Evolutionary conservation across 140 eudicot genomes (phyloP).

Genomic region (Bidens hawaiensis): DNA sequence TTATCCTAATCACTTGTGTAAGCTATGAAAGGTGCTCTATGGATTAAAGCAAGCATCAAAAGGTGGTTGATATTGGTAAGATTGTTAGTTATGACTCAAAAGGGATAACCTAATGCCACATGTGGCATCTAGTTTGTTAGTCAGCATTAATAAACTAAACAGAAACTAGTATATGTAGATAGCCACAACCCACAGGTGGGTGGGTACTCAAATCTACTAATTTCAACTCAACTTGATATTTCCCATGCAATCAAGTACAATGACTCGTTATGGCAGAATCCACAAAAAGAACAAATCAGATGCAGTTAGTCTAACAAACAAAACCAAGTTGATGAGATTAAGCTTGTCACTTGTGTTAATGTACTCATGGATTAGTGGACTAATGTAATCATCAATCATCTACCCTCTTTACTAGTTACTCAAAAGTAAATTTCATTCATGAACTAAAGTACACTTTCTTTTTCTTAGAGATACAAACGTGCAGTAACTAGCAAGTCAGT

Average conservation of each 20-base stretch:
- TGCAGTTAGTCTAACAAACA: not conserved
- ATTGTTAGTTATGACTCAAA: not conserved
- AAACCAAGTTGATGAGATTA: no score
- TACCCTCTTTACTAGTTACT: conserved; percentile 5
- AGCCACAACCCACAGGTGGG: not conserved
- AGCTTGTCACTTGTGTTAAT: no score
- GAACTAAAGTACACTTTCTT: not conserved
- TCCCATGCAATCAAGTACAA: not conserved
- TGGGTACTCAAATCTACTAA: not conserved
- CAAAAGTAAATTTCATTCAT: not conserved
- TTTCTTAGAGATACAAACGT: not conserved
- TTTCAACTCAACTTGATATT: not conserved
- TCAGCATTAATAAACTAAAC: not conserved
- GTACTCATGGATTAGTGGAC: not conserved
- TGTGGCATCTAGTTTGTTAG: not conserved
- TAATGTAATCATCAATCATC: conserved; percentile 1
- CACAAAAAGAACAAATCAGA: not conserved
- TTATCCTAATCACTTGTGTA: not conserved
- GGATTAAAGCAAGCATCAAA: not conserved
- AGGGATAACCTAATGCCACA: not conserved
- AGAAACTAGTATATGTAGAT: not conserved
- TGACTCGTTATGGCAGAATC: not conserved
- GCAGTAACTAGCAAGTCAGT: not conserved
- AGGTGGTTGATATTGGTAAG: not conserved
- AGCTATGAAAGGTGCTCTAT: not conserved